phyloP scores from a whole-genome alignment of 768 basidiomycete genomes.

The Tylopilus sp. region DNA sequence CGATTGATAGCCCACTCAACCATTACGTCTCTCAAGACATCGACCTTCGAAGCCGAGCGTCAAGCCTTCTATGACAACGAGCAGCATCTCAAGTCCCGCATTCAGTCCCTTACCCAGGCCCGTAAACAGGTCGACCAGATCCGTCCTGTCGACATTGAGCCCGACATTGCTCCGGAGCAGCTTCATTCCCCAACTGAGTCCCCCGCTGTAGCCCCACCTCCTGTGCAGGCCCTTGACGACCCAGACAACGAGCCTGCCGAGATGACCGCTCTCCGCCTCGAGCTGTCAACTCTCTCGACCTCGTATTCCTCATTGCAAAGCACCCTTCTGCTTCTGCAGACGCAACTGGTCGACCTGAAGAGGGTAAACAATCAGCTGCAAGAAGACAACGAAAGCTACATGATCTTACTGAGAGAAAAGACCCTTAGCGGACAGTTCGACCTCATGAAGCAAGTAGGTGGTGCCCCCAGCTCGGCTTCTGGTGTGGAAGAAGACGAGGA shows the following conservation, averaged over 20 bases:
- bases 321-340: slow-evolving; percentile 79
- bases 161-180: slow-evolving; percentile 40
- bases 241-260: slow-evolving; percentile 79
- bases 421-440: slow-evolving; percentile 89
- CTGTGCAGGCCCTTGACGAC: slow-evolving; percentile 53
- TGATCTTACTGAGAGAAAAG: slow-evolving; percentile 87
- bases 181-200: slow-evolving; percentile 25
- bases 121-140: slow-evolving; percentile 50
- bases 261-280: slow-evolving; percentile 78
- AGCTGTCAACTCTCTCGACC: slow-evolving; percentile 82
- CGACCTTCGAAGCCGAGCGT: slow-evolving; percentile 87
- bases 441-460: slow-evolving; percentile 64
- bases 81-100: slow-evolving; percentile 88
- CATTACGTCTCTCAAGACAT: slow-evolving; percentile 48
- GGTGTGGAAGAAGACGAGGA: slow-evolving; percentile 37
- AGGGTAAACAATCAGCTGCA: slow-evolving; percentile 83
- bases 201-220: slow-evolving; percentile 21
- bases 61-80: slow-evolving; percentile 93
- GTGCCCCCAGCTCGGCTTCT: slow-evolving; percentile 38
- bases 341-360: slow-evolving; percentile 83
- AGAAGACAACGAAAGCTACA: slow-evolving; percentile 97
- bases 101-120: slow-evolving; percentile 71
- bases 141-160: slow-evolving; percentile 35
- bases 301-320: slow-evolving; percentile 82
- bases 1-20: slow-evolving; percentile 13